A percentile compares a stretch with the other conserved stretches of the same genome.
phyloP scores from a whole-genome alignment of 179 eudicot genomes.

The Silene noctiflora region DNA sequence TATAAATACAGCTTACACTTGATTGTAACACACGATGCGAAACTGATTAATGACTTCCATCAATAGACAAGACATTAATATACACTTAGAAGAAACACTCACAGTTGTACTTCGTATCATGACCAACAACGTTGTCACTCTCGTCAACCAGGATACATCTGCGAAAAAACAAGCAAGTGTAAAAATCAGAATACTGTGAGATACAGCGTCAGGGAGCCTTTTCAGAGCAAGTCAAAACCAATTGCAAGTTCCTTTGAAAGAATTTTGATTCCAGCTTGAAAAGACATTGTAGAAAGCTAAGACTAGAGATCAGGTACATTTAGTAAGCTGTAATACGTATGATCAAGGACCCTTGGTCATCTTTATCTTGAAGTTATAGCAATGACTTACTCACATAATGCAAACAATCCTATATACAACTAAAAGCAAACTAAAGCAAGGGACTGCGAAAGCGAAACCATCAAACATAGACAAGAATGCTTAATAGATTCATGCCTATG shows the following conservation, averaged over 20 bases:
- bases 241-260: not conserved
- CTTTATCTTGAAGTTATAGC: too few species aligned
- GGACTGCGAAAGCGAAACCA: too few species aligned
- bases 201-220: not conserved
- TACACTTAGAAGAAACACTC: slow-evolving; percentile 33
- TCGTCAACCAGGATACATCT: slow-evolving; percentile 97
- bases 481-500: too few species aligned
- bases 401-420: not conserved
- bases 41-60: not conserved
- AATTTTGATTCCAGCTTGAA: not conserved
- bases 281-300: not conserved
- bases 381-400: not conserved
- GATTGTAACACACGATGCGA: not conserved
- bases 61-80: not conserved
- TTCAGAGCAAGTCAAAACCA: not conserved
- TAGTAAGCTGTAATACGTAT: not conserved
- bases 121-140: slow-evolving; percentile 80
- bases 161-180: slow-evolving; percentile 27
- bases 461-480: too few species aligned
- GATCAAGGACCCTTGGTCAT: too few species aligned
- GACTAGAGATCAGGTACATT: not conserved
- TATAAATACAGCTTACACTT: not conserved
- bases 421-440: too few species aligned
- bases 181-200: not conserved
- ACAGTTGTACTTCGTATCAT: slow-evolving; percentile 95